These are phyloP conservation scores for Trebouxia gelatinosa DNA, from an alignment of 163 green algal genomes.

Conservation along the genomic window DNA sequence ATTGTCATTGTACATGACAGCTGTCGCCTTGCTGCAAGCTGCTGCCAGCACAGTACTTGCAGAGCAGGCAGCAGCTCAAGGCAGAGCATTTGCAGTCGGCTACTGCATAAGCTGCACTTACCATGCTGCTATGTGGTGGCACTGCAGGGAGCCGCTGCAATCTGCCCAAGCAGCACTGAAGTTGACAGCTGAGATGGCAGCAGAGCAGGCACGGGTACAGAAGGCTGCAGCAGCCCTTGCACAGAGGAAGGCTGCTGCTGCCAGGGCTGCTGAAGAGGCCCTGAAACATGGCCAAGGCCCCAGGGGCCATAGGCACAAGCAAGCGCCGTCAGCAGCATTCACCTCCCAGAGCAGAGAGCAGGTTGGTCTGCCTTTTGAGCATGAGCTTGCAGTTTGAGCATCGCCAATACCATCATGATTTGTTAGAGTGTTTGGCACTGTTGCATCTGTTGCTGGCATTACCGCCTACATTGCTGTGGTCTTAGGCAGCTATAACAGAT, in stretches of 20 bases:
- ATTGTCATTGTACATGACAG: too few species aligned
- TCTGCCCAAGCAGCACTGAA: slow-evolving; percentile 17
- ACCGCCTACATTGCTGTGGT: too few species aligned
- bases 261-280: background rate
- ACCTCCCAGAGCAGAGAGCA: slow-evolving; percentile 15
- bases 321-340: background rate
- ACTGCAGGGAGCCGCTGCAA: slow-evolving; percentile 27
- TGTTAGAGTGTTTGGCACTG: too few species aligned
- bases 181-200: slow-evolving; percentile 12
- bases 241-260: background rate
- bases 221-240: slow-evolving; percentile 4
- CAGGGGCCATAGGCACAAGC: background rate
- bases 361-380: background rate
- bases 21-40: too few species aligned
- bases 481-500: too few species aligned
- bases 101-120: too few species aligned
- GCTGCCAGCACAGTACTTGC: too few species aligned
- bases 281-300: background rate
- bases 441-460: too few species aligned
- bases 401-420: too few species aligned
- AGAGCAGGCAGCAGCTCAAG: too few species aligned
- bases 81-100: too few species aligned
- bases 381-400: background rate
- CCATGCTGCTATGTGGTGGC: too few species aligned
- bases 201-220: slow-evolving; percentile 18